A percentile compares a stretch with the other conserved stretches of the same genome.
These are phyloP conservation scores for Glonium stellatum DNA, from an alignment of 495 filamentous ascomycete species.

Conservation along the genomic window DNA sequence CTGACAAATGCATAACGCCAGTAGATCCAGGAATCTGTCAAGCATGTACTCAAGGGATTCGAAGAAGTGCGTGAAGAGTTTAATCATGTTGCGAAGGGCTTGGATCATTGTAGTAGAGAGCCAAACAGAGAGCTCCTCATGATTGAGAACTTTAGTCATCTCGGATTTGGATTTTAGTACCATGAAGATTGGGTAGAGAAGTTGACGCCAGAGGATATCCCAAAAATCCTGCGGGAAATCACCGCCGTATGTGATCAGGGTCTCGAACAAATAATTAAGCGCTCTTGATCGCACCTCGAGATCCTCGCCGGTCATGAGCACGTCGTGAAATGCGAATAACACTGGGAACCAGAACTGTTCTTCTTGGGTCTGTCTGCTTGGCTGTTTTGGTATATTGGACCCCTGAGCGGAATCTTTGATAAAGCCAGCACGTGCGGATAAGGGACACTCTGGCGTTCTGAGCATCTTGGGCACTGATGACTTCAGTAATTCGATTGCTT, in stretches of 20 bases:
- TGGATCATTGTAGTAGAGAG: constrained; percentile 99
- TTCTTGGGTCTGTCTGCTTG: constrained; percentile 63
- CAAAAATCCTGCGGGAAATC: constrained; percentile 93
- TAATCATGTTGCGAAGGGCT: constrained; percentile 95
- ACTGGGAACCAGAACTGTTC: constrained; percentile 99
- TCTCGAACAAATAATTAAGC: constrained; percentile 92
- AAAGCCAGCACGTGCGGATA: constrained; percentile 53
- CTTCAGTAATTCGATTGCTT: constrained; percentile 92
- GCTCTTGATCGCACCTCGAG: constrained; percentile 89
- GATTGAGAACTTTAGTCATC: constrained; percentile 85
- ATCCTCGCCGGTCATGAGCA: constrained; percentile 97
- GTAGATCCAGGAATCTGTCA: constrained; percentile 83
- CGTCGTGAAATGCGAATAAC: constrained; percentile 96
- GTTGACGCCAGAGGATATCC: constrained; percentile 95
- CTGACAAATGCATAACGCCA: constrained; percentile 95
- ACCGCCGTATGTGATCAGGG: constrained; percentile 78
- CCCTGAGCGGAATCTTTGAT: constrained; percentile 37
- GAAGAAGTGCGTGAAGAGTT: constrained; percentile 96
- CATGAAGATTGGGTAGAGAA: constrained; percentile 97
- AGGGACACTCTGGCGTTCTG: constrained; percentile 87
- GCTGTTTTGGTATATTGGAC: constrained; percentile 46
- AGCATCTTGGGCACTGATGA: constrained; percentile 90
- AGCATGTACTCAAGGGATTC: constrained; percentile 94
- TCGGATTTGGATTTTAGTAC: constrained; percentile 92
- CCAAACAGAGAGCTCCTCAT: constrained; percentile 98